These are phyloP conservation scores for Rhinocladiella mackenziei DNA, from an alignment of 2,329 filamentous ascomycete genomes.

Conservation along the genomic window DNA sequence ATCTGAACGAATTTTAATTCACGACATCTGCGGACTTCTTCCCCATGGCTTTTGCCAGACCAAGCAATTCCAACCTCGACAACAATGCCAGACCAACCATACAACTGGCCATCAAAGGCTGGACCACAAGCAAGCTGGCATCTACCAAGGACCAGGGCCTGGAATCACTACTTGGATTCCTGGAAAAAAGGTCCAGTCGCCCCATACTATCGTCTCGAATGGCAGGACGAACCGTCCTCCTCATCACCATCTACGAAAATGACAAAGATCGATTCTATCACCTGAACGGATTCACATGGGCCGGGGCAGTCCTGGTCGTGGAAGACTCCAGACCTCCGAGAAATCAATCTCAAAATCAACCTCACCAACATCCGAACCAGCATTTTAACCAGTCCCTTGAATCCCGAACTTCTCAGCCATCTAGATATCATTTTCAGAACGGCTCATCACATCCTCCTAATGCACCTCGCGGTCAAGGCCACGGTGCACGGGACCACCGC, in stretches of 20 bases:
- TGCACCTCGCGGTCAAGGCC: conserved; percentile 13
- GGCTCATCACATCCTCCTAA: conserved; percentile 10
- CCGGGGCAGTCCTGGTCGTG: conserved; percentile 57
- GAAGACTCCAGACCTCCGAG: conserved; percentile 40
- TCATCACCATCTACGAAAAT: conserved; percentile 25
- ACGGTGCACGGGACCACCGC: conserved; percentile 1
- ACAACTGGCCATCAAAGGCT: conserved; percentile 52
- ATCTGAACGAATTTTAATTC: background rate
- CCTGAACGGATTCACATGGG: conserved; percentile 66
- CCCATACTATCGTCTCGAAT: conserved; percentile 42
- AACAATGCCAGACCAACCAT: conserved; percentile 1
- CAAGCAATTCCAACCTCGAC: background rate
- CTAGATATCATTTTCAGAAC: conserved; percentile 13
- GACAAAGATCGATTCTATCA: conserved; percentile 45
- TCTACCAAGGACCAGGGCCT: conserved; percentile 64
- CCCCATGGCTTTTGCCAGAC: conserved; percentile 1
- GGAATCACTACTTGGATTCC: conserved; percentile 60
- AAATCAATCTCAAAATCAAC: conserved; percentile 18
- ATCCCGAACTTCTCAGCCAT: conserved; percentile 10
- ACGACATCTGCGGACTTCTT: too few relatives aligned
- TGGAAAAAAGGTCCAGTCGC: conserved; percentile 65
- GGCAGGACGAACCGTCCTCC: conserved; percentile 20
- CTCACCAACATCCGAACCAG: too few relatives aligned
- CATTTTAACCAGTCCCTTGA: conserved; percentile 9
- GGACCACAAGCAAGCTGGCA: conserved; percentile 65